Percentiles rank a stretch among this genome's conserved stretches.
These are phyloP conservation scores for Allodekkera sacchari DNA, from an alignment of 805 yeast genomes.

Conservation along the genomic window DNA sequence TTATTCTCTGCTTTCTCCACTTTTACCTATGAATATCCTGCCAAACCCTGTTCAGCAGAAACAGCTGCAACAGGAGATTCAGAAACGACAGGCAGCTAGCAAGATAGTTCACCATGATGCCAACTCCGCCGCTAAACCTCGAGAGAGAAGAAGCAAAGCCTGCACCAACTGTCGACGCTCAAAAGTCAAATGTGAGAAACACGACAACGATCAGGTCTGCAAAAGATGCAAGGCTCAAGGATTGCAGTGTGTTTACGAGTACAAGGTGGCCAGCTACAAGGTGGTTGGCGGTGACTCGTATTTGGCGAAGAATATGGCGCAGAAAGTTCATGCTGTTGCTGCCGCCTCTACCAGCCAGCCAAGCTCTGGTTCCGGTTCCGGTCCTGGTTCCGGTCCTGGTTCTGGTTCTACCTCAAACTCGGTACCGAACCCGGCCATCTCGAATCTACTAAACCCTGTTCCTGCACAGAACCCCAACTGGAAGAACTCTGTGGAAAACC, in stretches of 20 bases:
- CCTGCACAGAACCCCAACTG: slow-evolving; percentile 12
- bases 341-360: too few relatives aligned
- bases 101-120: slow-evolving; percentile 11
- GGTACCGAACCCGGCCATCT: slow-evolving; percentile 1
- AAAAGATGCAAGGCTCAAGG: slow-evolving; percentile 46
- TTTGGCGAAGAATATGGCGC: too few relatives aligned
- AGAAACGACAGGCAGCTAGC: slow-evolving; percentile 10
- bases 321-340: too few relatives aligned
- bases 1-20: neutral
- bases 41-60: slow-evolving; percentile 17
- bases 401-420: neutral
- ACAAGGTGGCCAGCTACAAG: slow-evolving; percentile 38
- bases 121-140: slow-evolving; percentile 1
- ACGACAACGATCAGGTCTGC: slow-evolving; percentile 40
- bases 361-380: neutral
- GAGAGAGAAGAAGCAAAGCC: slow-evolving; percentile 35
- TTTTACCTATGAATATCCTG: slow-evolving; percentile 8
- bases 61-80: slow-evolving; percentile 7
- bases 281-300: slow-evolving; percentile 22
- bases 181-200: slow-evolving; percentile 54
- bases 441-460: slow-evolving; percentile 3
- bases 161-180: slow-evolving; percentile 55
- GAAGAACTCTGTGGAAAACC: slow-evolving; percentile 30
- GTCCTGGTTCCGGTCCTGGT: too few relatives aligned
- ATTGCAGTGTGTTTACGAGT: slow-evolving; percentile 49